Percentiles rank a stretch among this genome's conserved stretches.
These are phyloP conservation scores for Linnemannia elongata DNA, from an alignment of 192 early-diverging fungal species.

Conservation along the genomic window DNA sequence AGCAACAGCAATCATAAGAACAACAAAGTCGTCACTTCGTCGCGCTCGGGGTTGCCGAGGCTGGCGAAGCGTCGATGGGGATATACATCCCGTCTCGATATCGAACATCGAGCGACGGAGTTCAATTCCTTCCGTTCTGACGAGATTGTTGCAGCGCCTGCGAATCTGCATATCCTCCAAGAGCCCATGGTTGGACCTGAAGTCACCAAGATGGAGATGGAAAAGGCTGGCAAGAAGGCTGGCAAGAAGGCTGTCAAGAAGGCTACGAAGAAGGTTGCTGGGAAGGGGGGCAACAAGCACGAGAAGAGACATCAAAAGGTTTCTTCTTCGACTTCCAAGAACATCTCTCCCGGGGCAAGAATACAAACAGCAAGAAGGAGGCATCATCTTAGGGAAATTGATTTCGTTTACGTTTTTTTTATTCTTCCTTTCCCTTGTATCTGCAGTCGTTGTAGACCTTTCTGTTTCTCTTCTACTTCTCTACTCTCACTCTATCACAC, in stretches of 20 bases:
- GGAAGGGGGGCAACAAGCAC: background rate
- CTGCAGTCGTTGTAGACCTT: background rate
- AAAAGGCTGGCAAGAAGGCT: too few relatives aligned
- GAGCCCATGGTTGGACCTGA: background rate
- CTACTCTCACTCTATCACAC: too few relatives aligned
- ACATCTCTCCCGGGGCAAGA: background rate
- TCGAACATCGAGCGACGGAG: slow-evolving; percentile 10
- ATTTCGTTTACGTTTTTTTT: background rate
- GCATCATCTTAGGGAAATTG: background rate
- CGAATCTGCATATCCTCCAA: background rate
- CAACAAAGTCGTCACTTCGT: background rate
- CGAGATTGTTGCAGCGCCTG: background rate
- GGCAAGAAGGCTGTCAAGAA: background rate
- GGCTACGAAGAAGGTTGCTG: too few relatives aligned
- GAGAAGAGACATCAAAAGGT: background rate
- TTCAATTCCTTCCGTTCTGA: slow-evolving; percentile 21
- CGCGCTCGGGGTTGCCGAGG: background rate
- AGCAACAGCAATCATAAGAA: background rate
- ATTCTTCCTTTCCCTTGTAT: background rate
- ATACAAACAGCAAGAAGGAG: background rate
- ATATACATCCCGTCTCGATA: background rate
- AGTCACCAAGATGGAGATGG: too few relatives aligned
- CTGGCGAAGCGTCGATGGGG: slow-evolving; percentile 1
- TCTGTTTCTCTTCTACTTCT: too few relatives aligned
- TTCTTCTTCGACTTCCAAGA: too few relatives aligned